Conservation (phyloP, 2,329 filamentous ascomycete species). For the Sporothrix euskadiensis region DNA sequence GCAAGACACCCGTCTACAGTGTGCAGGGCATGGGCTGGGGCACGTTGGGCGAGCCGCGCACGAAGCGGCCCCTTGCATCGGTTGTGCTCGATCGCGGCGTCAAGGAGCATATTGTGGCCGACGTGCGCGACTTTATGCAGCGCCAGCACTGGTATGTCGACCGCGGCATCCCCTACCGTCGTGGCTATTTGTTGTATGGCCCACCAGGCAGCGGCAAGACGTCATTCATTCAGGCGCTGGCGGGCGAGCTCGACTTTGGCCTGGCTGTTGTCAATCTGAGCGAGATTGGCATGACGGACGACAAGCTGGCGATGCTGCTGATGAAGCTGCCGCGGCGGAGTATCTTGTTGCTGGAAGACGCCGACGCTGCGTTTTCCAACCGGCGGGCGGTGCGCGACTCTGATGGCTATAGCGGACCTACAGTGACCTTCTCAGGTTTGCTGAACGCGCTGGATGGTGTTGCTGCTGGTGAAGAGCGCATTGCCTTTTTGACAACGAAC, state of each 20-base stretch:
- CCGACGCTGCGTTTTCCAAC: slow-evolving; percentile 87
- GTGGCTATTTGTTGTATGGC: slow-evolving; percentile 85
- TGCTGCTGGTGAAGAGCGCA: slow-evolving; percentile 90
- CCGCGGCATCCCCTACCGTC: slow-evolving; percentile 88
- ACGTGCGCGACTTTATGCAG: slow-evolving; percentile 78
- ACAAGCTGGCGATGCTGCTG: slow-evolving; percentile 80
- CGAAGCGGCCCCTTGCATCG: slow-evolving; percentile 83
- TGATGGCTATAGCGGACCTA: slow-evolving; percentile 83
- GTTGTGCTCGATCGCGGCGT: slow-evolving; percentile 84
- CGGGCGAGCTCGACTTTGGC: slow-evolving; percentile 87
- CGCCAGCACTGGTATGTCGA: slow-evolving; percentile 88
- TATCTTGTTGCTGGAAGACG: slow-evolving; percentile 82
- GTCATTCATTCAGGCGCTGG: slow-evolving; percentile 92
- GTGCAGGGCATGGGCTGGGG: slow-evolving; percentile 83
- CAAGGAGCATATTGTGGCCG: slow-evolving; percentile 75
- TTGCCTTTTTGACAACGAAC: slow-evolving; percentile 93
- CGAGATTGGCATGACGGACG: slow-evolving; percentile 85
- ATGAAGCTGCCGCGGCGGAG: slow-evolving; percentile 82
- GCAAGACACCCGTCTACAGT: slow-evolving; percentile 90
- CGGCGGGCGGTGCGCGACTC: slow-evolving; percentile 72
- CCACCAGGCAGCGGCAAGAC: slow-evolving; percentile 92
- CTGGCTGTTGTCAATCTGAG: slow-evolving; percentile 91
- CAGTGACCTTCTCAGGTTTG: slow-evolving; percentile 90
- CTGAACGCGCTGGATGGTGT: slow-evolving; percentile 86
- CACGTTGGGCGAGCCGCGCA: slow-evolving; percentile 77